phyloP scores from a whole-genome alignment of 257 asterid species.

The Linaria vulgaris region DNA sequence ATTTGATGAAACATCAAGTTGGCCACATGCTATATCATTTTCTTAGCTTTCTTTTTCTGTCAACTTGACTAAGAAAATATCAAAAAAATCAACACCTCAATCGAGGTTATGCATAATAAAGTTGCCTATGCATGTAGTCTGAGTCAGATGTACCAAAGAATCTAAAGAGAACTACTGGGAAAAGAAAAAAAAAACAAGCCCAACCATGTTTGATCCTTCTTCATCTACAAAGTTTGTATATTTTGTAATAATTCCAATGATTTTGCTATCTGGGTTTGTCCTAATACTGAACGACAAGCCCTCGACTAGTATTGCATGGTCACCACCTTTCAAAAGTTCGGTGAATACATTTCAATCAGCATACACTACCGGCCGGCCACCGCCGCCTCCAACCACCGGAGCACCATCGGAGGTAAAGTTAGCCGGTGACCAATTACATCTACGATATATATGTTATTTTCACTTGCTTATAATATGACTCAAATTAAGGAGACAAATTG shows the following conservation, averaged over 20 bases:
- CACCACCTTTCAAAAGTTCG: conserved; percentile 8
- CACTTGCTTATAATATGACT: too few relatives aligned
- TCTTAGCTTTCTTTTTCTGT: not conserved
- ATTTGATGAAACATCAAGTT: not conserved
- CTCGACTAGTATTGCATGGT: conserved; percentile 21
- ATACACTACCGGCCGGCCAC: conserved; percentile 17
- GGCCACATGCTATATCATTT: conserved; percentile 18
- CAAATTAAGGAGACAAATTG: too few relatives aligned
- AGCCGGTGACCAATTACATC: not conserved
- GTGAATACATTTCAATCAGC: not conserved
- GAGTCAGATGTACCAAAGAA: not conserved
- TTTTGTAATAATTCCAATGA: conserved; percentile 41
- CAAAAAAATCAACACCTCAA: not conserved
- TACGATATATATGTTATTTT: too few relatives aligned
- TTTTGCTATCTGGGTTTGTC: conserved; percentile 39
- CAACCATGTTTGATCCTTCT: conserved; percentile 31
- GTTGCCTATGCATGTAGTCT: not conserved
- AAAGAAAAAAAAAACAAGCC: too few relatives aligned
- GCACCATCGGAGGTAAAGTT: conserved; percentile 12
- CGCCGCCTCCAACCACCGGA: conserved; percentile 11
- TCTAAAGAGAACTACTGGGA: not conserved
- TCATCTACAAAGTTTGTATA: conserved; percentile 40
- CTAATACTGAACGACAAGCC: conserved; percentile 32
- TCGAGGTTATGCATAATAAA: conserved; percentile 14
- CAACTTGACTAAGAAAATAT: not conserved